phyloP scores from a whole-genome alignment of 495 filamentous ascomycete genomes.

The Penicillium goetzii region DNA sequence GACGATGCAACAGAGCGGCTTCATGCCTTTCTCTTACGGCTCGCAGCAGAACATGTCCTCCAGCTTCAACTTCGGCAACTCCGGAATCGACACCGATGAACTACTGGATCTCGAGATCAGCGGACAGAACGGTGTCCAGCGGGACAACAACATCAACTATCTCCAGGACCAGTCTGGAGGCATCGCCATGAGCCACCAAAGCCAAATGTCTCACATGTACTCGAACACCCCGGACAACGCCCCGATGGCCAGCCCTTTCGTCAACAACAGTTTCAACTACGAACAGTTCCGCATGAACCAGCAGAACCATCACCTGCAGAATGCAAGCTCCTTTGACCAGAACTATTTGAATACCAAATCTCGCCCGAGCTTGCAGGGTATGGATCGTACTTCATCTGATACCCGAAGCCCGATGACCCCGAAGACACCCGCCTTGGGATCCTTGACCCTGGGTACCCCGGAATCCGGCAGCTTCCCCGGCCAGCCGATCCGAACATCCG shows the following conservation, averaged over 20 bases:
- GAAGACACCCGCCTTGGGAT: constrained; percentile 66
- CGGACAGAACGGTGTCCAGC: constrained; percentile 48
- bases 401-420: constrained; percentile 79
- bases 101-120: constrained; percentile 56
- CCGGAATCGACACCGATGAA: constrained; percentile 59
- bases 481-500: constrained; percentile 70
- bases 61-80: constrained; percentile 58
- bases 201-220: constrained; percentile 70
- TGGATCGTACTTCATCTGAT: constrained; percentile 72
- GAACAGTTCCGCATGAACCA: constrained; percentile 68
- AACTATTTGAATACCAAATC: constrained; percentile 52
- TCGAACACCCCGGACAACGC: constrained; percentile 87
- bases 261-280: constrained; percentile 70
- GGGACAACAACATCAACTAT: constrained; percentile 46
- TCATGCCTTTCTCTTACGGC: constrained; percentile 53
- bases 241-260: constrained; percentile 85
- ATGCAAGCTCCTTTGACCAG: constrained; percentile 57
- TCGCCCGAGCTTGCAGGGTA: constrained; percentile 61
- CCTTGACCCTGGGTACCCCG: constrained; percentile 62
- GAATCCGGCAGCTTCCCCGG: constrained; percentile 71
- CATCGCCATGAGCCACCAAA: constrained; percentile 53
- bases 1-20: constrained; percentile 63
- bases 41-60: constrained; percentile 57
- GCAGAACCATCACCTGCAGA: constrained; percentile 56
- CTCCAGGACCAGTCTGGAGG: constrained; percentile 52